Percentiles rank a stretch among this genome's conserved stretches.
These are phyloP conservation scores for Xerocomus brunneocitrinus DNA, from an alignment of 768 basidiomycete species.

Conservation along the genomic window DNA sequence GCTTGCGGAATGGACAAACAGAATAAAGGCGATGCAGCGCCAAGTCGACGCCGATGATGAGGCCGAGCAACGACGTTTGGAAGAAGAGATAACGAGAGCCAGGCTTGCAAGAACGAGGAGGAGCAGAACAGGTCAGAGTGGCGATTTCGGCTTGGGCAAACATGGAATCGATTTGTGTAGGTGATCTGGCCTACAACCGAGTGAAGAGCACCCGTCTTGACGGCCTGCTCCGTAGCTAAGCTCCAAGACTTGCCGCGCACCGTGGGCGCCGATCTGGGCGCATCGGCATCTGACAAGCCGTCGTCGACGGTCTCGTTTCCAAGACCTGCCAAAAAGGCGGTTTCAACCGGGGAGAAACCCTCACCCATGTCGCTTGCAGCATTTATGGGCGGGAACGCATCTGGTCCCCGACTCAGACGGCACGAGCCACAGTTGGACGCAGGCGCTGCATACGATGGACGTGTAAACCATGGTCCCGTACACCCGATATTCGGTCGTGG, in stretches of 20 bases:
- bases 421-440: slow-evolving; percentile 70
- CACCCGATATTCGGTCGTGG: slow-evolving; percentile 77
- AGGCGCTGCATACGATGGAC: slow-evolving; percentile 64
- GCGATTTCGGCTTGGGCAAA: slow-evolving; percentile 37
- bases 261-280: slow-evolving; percentile 8
- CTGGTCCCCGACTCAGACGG: slow-evolving; percentile 67
- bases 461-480: slow-evolving; percentile 44
- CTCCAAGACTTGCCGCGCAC: slow-evolving; percentile 8
- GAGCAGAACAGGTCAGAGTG: slow-evolving; percentile 31
- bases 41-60: slow-evolving; percentile 82
- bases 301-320: slow-evolving; percentile 4
- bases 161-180: slow-evolving; percentile 31
- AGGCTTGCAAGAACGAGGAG: slow-evolving; percentile 43
- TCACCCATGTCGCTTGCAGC: slow-evolving; percentile 69
- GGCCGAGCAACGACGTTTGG: slow-evolving; percentile 64
- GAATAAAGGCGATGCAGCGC: slow-evolving; percentile 73
- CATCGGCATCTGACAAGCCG: slow-evolving; percentile 6
- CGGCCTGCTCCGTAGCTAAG: slow-evolving; percentile 15
- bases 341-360: slow-evolving; percentile 23
- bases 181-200: slow-evolving; percentile 14
- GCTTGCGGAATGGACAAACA: slow-evolving; percentile 77
- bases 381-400: slow-evolving; percentile 76
- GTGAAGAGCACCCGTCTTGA: not conserved
- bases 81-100: slow-evolving; percentile 49
- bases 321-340: slow-evolving; percentile 12